A percentile compares a stretch with the other conserved stretches of the same genome.
phyloP scores from a whole-genome alignment of 192 early-diverging fungal genomes.

The Backusella tarrabulga region DNA sequence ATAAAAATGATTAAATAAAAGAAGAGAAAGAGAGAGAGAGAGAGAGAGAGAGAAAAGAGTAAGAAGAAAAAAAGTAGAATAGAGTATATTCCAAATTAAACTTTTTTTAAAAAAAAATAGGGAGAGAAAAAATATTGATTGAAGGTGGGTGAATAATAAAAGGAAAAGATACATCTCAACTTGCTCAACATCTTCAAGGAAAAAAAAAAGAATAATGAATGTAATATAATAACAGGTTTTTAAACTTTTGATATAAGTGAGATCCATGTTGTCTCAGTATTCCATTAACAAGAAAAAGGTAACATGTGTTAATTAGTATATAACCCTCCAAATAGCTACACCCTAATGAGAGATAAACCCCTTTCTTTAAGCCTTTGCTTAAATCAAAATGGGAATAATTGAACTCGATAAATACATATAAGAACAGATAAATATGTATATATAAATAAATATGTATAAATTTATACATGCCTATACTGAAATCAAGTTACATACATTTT shows the following conservation, averaged over 20 bases:
- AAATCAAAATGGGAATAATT: slow-evolving; percentile 6
- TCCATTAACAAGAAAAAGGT: background rate
- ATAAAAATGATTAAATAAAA: background rate
- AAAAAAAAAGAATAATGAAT: background rate
- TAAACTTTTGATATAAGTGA: background rate
- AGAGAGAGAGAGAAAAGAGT: background rate
- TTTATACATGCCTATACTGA: background rate
- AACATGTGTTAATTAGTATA: slow-evolving; percentile 4
- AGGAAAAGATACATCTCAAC: background rate
- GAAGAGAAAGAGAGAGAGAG: background rate
- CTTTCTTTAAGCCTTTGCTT: slow-evolving; percentile 7
- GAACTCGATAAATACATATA: background rate
- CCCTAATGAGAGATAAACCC: background rate
- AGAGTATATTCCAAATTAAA: slow-evolving; percentile 1
- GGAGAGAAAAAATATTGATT: background rate
- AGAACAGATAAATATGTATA: background rate
- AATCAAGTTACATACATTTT: background rate
- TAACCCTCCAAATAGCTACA: background rate
- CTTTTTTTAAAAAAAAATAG: slow-evolving; percentile 1
- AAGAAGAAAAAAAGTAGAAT: background rate
- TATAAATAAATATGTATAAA: slow-evolving; percentile 9
- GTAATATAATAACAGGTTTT: background rate
- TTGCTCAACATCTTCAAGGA: background rate
- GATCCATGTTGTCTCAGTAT: background rate
- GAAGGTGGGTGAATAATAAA: background rate